Evolutionary conservation across 1,284 basidiomycete genomes (phyloP), one percentile per base, ranked within the genome.

Genomic region (Cryptococcus jaspeensis): DNA sequence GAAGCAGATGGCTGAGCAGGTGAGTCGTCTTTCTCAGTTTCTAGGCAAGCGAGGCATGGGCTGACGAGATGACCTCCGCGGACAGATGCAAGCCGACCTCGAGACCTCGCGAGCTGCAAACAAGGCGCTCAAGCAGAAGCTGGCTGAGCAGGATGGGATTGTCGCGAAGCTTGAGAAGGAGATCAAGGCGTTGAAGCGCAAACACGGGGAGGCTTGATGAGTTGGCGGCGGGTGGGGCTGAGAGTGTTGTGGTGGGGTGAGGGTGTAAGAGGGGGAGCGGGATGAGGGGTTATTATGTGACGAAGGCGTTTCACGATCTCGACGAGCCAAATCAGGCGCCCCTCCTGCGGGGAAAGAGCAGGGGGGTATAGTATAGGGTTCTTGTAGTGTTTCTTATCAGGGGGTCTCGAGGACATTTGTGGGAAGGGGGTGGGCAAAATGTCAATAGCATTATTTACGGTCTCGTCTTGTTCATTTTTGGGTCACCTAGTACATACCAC

Each of bases 1-100:
- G 59, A 70, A 70, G 53, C 52, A 53, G 37, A 41, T 65, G 15
- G 62, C 61, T 1, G 63, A 63, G 42, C 59, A 70, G 56, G 69
- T 69, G 47, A 45, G 66, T 62, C 3, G 13, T 15, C 25, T 3
- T 22, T 55, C 12, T 25, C 1, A 22, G 35, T 12, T 45, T 6
- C n/a, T n/a, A n/a, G n/a, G n/a, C 20, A n/a, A n/a, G n/a, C n/a
- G n/a, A n/a, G n/a, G n/a, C 15, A 23, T 39, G n/a, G 13, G 48
- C 36, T 45, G 12, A 45, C 35, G 36, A 13, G 18, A 11, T 48
- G 3, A n/a, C 36, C 39, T 18, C 18, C 20, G 18, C 22, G 12
- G 23, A 8, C 35, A 60, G 59, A 60, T 62, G 60, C 54, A 52
- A 22, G 42, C 43, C 22, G 60, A 62, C 35, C 45, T 62, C 5